Evolutionary conservation across 2,329 filamentous ascomycete species (phyloP).

Genomic region (Thelonectria blattea): DNA sequence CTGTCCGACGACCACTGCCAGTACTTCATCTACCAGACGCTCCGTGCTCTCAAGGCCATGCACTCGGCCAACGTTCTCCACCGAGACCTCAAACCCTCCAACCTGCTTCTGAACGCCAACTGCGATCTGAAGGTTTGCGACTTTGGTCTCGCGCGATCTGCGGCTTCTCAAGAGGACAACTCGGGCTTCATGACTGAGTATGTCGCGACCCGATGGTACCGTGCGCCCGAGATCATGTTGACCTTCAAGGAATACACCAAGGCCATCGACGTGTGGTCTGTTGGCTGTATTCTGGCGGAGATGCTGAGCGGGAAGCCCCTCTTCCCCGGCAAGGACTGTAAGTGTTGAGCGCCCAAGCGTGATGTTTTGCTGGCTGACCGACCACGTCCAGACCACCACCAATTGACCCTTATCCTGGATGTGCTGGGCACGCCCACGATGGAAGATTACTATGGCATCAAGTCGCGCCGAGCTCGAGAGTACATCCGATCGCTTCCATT

Average conservation of each 20-base stretch:
- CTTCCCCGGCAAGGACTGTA: conserved; percentile 98
- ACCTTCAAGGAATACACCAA: conserved; percentile 99
- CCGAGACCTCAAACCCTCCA: conserved; percentile 96
- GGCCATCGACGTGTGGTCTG: conserved; percentile 98
- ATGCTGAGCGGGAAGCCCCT: conserved; percentile 98
- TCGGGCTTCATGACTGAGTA: conserved; percentile 99
- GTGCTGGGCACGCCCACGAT: conserved; percentile 98
- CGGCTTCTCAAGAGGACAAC: conserved; percentile 97
- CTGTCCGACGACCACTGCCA: conserved; percentile 99
- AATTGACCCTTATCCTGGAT: conserved; percentile 94
- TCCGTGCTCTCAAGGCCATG: conserved; percentile 98
- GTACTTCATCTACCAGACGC: conserved; percentile 99
- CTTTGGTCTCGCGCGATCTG: conserved; percentile 93
- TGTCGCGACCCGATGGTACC: conserved; percentile 98
- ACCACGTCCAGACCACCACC: conserved; percentile 81
- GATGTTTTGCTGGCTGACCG: conserved; percentile 14
- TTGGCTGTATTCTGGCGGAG: conserved; percentile 96
- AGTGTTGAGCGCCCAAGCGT: conserved; percentile 44
- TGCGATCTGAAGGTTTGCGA: conserved; percentile 99
- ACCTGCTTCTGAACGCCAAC: conserved; percentile 95
- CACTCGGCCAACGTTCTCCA: conserved; percentile 98
- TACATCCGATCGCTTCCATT: conserved; percentile 98
- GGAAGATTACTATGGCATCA: conserved; percentile 99
- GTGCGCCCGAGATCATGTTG: conserved; percentile 99
- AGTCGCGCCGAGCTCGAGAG: conserved; percentile 93